Evolutionary conservation across 2,329 filamentous ascomycete species (phyloP), one percentile per base, ranked within the genome.

Genomic region (Fusarium nodosum): DNA sequence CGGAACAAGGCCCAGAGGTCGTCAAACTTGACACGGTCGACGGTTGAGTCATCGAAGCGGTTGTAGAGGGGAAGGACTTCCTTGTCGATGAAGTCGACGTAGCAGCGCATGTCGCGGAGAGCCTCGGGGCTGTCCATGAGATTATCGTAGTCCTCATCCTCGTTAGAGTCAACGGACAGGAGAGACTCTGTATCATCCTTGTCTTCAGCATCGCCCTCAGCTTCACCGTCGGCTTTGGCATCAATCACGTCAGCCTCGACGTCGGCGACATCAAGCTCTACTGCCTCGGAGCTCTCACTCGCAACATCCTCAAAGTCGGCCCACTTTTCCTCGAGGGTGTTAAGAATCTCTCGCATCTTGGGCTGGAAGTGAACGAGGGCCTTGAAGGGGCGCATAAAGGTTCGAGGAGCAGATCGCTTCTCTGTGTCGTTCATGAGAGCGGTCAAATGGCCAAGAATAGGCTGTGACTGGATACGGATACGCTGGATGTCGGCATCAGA

Each of bases 1-100:
- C 78, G 77, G 74, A 82, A 84, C 1, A 83, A 74, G 2, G 73
- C 78, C 79, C 81, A 82, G n/a, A 84, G 65, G 63, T 84, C 82
- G 18, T 80, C 77, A 31, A 79, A 83, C 50, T 75, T 77, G 66
- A 83, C 77, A 4, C 76, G 76, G 8, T 78, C 75, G 7, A 71
- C 72, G 0, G 38, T 44, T 11, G 60, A 77, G 8, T 74, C 76
- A 5, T 76, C 72, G 38, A 76, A 77, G 5, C 63, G 64, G 15
- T 64, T 56, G 55, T 79, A 74, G 2, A 81, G 61, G 5, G 80
- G 80, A 72, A 83, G 77, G 28, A 83, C 70, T 42, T 82, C 79
- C 22, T 79, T 72, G 41, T 83, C 81, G n/a, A 83, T 69, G 54
- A 83, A 83, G 34, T 82, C 69, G 47, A 83, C 79, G 39, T 83